Base-by-base conservation (phyloP, 139 green algal genomes). In the Volvox africanus region DNA sequence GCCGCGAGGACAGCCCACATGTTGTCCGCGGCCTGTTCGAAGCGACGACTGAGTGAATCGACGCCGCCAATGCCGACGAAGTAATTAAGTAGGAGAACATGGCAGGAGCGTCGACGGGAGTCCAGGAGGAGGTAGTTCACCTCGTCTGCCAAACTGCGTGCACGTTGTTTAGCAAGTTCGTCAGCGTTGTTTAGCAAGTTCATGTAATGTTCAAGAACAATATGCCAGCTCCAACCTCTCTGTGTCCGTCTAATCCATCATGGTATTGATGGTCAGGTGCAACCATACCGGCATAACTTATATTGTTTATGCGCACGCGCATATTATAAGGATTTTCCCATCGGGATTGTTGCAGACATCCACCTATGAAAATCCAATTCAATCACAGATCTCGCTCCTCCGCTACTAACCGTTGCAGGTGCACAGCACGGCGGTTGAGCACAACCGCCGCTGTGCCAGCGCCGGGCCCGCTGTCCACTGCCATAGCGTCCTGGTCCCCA, bases 71-170 rank as follows among this genome's bases (percentile, higher is more conserved):
- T 80, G 61, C 69, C 86, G 28, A 93, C 88, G 75, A 97, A 97
- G 92, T 96, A 97, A 94, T 97, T 97, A 75, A 99, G 92, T 44
- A 99, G 88, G 71, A 98, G 93, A 37, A 93, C 94, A 91, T 99
- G 98, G 92, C 95, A 97, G 75, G 94, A 97, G 80, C 94, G 92
- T 21, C 97, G 94, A 36, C 97, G 94, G 21, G 83, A 79, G 88
- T 99, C 97, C 88, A 99, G 96, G n/a, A 99, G 92, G 69, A 98
- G 88, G 80, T 95, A 85, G 44, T 91, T 87, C 14, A 95, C 88
- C 80, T 97, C 95, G 30, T 99, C 97, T n/a, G 94, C 89, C 35
- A 97, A 36, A 55, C 95, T 88, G 69, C 21, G 80, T 26, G 11
- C 65, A 28, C 65, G 65, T 9, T n/a, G 65, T 73, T 24, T 12